Conservation (phyloP, 805 yeast species). For the Cyberlindnera galapagoensis region DNA sequence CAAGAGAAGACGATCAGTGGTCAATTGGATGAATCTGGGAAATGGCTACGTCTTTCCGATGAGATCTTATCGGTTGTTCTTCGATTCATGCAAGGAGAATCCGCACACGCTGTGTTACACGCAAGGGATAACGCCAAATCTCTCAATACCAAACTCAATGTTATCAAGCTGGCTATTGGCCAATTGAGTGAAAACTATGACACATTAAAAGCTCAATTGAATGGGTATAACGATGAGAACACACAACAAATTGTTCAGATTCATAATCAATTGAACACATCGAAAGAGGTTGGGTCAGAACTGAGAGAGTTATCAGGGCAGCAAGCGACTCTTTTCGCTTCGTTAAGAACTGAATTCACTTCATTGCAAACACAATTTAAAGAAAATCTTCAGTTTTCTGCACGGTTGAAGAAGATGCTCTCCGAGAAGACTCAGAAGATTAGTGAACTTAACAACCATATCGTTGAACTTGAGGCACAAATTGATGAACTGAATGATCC, state of each 20-base stretch:
- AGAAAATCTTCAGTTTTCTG: slow-evolving; percentile 9
- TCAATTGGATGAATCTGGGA: slow-evolving; percentile 4
- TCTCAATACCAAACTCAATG: slow-evolving; percentile 18
- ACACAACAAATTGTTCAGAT: not conserved
- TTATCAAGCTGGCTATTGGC: slow-evolving; percentile 14
- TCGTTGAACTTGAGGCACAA: slow-evolving; percentile 14
- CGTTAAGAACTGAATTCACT: slow-evolving; percentile 12
- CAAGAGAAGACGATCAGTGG: slow-evolving; percentile 4
- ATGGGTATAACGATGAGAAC: slow-evolving; percentile 4
- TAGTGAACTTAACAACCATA: slow-evolving; percentile 7
- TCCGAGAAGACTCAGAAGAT: slow-evolving; percentile 15
- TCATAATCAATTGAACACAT: slow-evolving; percentile 8
- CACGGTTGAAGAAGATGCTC: slow-evolving; percentile 13
- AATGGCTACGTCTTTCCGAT: slow-evolving; percentile 13
- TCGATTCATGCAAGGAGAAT: slow-evolving; percentile 11
- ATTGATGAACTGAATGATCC: slow-evolving; percentile 9
- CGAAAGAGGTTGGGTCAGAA: slow-evolving; percentile 14
- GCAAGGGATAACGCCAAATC: slow-evolving; percentile 17
- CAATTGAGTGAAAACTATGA: slow-evolving; percentile 11
- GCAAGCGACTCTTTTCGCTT: slow-evolving; percentile 10
- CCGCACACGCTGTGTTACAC: slow-evolving; percentile 15
- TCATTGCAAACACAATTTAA: slow-evolving; percentile 10
- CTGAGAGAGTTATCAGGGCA: slow-evolving; percentile 10
- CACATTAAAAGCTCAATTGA: not conserved
- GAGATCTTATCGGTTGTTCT: slow-evolving; percentile 12